These are phyloP conservation scores for Arthrobotrys sphaeroides DNA, from an alignment of 2,329 filamentous ascomycete species.

Conservation along the genomic window DNA sequence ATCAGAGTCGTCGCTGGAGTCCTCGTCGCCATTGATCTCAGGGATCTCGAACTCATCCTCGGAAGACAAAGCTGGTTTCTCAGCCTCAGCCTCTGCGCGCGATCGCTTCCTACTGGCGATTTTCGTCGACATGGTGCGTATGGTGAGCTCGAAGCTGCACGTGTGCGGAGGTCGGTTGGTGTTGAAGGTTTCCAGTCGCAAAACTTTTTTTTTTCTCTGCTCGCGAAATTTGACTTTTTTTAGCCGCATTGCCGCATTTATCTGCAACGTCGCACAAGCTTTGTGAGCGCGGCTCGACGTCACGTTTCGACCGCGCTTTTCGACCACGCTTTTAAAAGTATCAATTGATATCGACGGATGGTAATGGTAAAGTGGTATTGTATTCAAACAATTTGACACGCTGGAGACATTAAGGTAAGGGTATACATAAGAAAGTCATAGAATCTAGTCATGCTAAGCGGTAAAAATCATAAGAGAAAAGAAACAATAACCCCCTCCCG, in stretches of 20 bases:
- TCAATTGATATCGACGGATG: too few species aligned
- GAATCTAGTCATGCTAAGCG: not conserved
- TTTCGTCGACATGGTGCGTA: conserved; percentile 32
- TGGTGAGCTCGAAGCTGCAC: conserved; percentile 14
- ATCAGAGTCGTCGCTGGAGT: conserved; percentile 63
- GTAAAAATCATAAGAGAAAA: not conserved
- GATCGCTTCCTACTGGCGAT: conserved; percentile 38
- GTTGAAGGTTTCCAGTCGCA: conserved; percentile 38
- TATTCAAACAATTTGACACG: not conserved
- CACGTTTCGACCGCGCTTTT: too few species aligned
- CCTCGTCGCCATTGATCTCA: conserved; percentile 61
- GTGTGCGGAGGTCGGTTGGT: conserved; percentile 18
- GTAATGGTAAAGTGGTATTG: too few species aligned
- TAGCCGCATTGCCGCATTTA: conserved; percentile 48
- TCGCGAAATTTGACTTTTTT: conserved; percentile 47
- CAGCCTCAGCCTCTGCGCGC: conserved; percentile 34
- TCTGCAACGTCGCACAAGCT: conserved; percentile 15
- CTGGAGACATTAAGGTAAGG: conserved; percentile 8
- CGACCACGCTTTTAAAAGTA: too few species aligned
- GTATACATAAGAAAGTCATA: not conserved
- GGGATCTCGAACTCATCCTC: conserved; percentile 53
- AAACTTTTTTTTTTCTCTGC: conserved; percentile 52
- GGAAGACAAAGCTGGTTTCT: conserved; percentile 39
- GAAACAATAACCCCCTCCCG: conserved; percentile 2
- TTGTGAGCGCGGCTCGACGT: not conserved